Base-by-base conservation (phyloP, 768 basidiomycete species). In the Naematelia encephala region DNA sequence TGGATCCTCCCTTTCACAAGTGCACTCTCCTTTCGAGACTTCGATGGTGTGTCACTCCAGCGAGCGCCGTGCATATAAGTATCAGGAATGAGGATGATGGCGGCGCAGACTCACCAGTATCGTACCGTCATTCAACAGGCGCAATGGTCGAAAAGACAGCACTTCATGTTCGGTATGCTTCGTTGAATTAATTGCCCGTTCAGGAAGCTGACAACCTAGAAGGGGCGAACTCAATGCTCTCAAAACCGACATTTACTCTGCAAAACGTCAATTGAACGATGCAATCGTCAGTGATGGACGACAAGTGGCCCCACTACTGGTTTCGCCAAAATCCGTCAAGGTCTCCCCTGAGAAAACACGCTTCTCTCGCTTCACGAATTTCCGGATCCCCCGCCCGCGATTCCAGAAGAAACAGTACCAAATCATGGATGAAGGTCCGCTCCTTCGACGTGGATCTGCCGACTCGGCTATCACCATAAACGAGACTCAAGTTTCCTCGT, bases 391-490 rank as follows among this genome's bases (percentile, higher is more conserved):
- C 8, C 43, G 16, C 43, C 21, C 16, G 29, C 11, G 13, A 23
- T 23, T 26, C 12, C 42, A 46, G 25, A 56, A 45, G 28, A 54
- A 52, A 19, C 23, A n/a, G n/a, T 56, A 56, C 27, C 44, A 56
- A 14, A 30, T 23, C 23, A 19, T 54, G 8, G 53, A 54, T 26
- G 53, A 54, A 21, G 22, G 44, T n/a, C 58, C 42, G 3, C 29
- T 62, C 19, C 51, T 61, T 10, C 29, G 57, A 23, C 52, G 57
- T 3, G 54, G 45, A 5, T 61, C 63, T 11, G 51, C 43, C 43
- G 63, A 49, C 22, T 56, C 53, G 10, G 63, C 60, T 23, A 39
- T 39, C 16, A 64, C 60, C 11, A 50, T 60, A 1, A 59, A 60
- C 4, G 26, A 42, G 16, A 59, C 60, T 4, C n/a, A 22, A 14